Evolutionary conservation across 2,329 filamentous ascomycete genomes (phyloP), one percentile per base, ranked within the genome.

Genomic region (Fusarium sp.): DNA sequence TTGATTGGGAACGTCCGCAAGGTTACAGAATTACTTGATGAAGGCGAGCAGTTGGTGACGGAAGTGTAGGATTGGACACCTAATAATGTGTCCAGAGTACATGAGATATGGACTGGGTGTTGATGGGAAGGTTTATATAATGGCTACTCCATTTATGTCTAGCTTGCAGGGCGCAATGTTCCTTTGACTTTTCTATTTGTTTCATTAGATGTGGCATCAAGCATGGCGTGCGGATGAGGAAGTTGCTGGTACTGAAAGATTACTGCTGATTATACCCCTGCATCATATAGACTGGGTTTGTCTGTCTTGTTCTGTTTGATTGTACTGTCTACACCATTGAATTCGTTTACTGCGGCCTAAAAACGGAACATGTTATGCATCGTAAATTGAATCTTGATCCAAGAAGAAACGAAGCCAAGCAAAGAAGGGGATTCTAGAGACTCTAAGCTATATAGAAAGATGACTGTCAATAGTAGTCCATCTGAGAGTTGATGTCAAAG

Each of bases 41-140:
- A 99, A 82, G 95, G 94, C 3, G 96, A 99, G 86, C 93, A 96
- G 82, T 85, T 97, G 74, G 93, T 97, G 88, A 90, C 90, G 52
- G 93, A 95, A 80, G 84, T 78, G 42, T 84, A 70, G 69, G 40
- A 32, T 30, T 35, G 18, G 32, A 38, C 32, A 38, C 6, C 42
- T n/a, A 8, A 37, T 16, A 13, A 40, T 44, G 25, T 18, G 53
- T 13, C 38, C 30, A 18, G 46, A 46, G 30, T 25, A n/a, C 35
- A 40, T 19, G 43, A 44, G n/a, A 54, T 33, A 44, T 38, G 18
- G 37, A 32, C 19, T 38, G 12, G 33, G 53, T 47, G 10, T 37
- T 47, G 30, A 30, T 40, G 63, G 40, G 38, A 57, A n/a, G 35
- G 19, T 37, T 23, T 30, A 23, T 57, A 37, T 50, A 21, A 37